These are phyloP conservation scores for Fusarium goolgardi DNA, from an alignment of 2,329 filamentous ascomycete species.

Conservation along the genomic window DNA sequence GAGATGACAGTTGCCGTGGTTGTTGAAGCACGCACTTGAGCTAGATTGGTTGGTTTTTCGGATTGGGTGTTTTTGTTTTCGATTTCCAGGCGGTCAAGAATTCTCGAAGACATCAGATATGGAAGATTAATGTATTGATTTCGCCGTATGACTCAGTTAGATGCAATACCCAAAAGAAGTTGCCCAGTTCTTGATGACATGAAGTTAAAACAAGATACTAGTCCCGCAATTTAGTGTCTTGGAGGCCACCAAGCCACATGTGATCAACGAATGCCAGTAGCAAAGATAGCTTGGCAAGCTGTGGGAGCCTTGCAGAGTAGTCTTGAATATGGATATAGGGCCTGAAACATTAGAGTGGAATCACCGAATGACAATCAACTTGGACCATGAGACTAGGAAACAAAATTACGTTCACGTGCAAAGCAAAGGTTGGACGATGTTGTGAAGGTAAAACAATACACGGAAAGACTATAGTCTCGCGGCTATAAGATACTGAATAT, in stretches of 20 bases:
- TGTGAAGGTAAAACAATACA: neutral
- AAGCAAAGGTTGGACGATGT: neutral
- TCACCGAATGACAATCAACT: neutral
- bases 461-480: neutral
- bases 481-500: neutral
- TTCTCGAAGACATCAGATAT: neutral
- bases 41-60: conserved; percentile 15
- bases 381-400: neutral
- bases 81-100: neutral
- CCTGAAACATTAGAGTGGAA: neutral
- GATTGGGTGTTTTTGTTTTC: conserved; percentile 18
- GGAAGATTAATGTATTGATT: neutral
- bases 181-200: neutral
- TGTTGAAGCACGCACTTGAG: conserved; percentile 17
- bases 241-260: conserved; percentile 14
- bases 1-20: neutral
- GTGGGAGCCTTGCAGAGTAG: neutral
- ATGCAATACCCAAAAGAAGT: conserved; percentile 9
- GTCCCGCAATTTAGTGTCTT: conserved; percentile 11
- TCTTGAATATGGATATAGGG: neutral
- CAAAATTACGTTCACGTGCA: neutral
- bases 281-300: conserved; percentile 17
- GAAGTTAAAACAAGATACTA: conserved; percentile 35
- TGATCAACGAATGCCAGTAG: conserved; percentile 8
- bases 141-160: neutral